Evolutionary conservation across 1,284 basidiomycete species (phyloP).

Genomic region (Ceratobasidium papillatum): DNA sequence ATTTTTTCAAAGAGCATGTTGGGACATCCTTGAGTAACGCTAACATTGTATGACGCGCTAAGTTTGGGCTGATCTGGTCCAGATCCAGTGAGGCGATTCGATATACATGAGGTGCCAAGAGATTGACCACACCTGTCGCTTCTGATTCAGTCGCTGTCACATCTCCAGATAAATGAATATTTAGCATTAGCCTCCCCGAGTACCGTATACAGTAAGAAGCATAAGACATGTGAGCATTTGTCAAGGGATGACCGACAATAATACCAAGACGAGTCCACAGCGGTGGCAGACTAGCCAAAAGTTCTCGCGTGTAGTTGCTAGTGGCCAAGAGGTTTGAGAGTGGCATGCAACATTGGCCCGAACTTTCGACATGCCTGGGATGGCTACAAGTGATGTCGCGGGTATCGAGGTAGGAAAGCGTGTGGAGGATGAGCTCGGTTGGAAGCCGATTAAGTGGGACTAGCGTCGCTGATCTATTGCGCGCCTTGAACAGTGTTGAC

Average conservation of each 20-base stretch:
- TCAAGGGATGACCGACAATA: not conserved
- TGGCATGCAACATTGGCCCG: not conserved
- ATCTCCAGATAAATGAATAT: not conserved
- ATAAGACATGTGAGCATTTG: not conserved
- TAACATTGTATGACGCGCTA: not conserved
- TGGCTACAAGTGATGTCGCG: no score
- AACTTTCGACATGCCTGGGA: not conserved
- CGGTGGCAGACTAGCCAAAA: not conserved
- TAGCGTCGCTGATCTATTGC: not conserved
- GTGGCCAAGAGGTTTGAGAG: not conserved
- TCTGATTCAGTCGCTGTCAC: not conserved
- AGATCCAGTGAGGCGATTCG: not conserved
- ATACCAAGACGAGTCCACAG: not conserved
- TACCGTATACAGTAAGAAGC: not conserved
- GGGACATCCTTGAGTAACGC: not conserved
- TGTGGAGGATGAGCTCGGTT: not conserved
- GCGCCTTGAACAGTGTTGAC: not conserved
- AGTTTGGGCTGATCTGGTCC: not conserved
- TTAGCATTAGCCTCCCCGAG: not conserved
- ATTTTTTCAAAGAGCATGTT: not conserved
- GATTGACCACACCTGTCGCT: not conserved
- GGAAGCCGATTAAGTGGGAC: conserved; percentile 5
- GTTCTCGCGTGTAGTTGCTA: not conserved
- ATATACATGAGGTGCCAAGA: not conserved
- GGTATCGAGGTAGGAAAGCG: not conserved